Percentiles rank a stretch among this genome's conserved stretches.
These are phyloP conservation scores for Setaria viridis DNA, from an alignment of 202 grass and related monocot genomes.

Conservation along the genomic window DNA sequence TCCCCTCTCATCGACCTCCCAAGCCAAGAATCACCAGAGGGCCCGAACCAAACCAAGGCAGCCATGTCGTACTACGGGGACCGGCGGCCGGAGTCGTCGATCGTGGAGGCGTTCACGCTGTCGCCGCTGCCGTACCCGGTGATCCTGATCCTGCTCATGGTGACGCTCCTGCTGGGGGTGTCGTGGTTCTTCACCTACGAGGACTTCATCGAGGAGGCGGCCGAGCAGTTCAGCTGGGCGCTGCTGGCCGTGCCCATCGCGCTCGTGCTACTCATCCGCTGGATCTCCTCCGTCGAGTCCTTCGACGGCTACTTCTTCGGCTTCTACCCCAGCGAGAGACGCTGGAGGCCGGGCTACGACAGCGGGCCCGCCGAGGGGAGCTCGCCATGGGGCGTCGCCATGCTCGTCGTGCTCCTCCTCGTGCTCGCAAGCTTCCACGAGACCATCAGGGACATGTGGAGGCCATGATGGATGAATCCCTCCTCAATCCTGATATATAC, in stretches of 20 bases:
- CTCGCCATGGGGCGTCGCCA: conserved; percentile 88
- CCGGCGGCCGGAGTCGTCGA: conserved; percentile 59
- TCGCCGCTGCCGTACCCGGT: conserved; percentile 91
- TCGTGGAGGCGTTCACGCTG: conserved; percentile 89
- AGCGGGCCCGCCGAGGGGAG: conserved; percentile 57
- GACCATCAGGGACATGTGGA: conserved; percentile 90
- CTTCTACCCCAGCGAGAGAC: conserved; percentile 52
- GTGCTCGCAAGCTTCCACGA: conserved; percentile 81
- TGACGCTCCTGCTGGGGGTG: conserved; percentile 69
- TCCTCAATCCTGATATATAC: not conserved
- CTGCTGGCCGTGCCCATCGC: conserved; percentile 70
- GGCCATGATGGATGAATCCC: not conserved
- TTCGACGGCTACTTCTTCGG: conserved; percentile 74
- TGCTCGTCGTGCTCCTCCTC: conserved; percentile 73
- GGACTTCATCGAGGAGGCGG: conserved; percentile 72
- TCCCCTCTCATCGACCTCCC: conserved; percentile 2
- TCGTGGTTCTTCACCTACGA: conserved; percentile 92
- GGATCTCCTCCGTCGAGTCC: conserved; percentile 82
- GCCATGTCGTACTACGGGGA: conserved; percentile 82
- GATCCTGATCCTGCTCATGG: conserved; percentile 82
- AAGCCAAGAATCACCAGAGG: not conserved
- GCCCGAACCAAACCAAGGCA: not conserved
- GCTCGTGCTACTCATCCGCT: conserved; percentile 82
- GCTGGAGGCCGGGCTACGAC: conserved; percentile 28
- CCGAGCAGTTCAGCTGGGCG: conserved; percentile 77